These are phyloP conservation scores for Colletotrichum camelliae DNA, from an alignment of 2,329 filamentous ascomycete species.

Conservation along the genomic window DNA sequence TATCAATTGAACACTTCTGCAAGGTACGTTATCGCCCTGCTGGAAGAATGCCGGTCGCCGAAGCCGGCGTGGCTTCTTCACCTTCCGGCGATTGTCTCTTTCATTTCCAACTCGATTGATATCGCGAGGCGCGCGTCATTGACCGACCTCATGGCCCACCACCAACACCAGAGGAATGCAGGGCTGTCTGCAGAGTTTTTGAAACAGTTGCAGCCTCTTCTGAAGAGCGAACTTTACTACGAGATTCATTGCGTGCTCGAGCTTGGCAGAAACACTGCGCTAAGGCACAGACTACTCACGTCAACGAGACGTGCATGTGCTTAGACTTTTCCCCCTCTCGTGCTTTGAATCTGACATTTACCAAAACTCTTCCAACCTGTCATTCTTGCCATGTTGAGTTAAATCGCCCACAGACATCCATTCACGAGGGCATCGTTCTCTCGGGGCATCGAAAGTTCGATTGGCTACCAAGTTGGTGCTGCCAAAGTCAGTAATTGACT, in stretches of 20 bases:
- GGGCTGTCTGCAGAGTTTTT: not conserved
- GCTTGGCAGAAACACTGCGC: not conserved
- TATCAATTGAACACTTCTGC: not conserved
- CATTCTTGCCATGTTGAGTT: not conserved
- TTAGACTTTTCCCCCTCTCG: not conserved
- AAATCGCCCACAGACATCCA: not conserved
- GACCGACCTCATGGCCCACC: not conserved
- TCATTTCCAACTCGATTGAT: not conserved
- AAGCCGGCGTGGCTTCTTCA: not conserved
- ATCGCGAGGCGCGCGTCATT: not conserved
- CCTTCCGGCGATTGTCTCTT: not conserved
- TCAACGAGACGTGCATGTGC: not conserved
- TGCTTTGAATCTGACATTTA: not conserved
- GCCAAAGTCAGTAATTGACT: not conserved
- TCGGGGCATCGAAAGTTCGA: not conserved
- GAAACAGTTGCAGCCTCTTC: not conserved
- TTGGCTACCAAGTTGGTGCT: not conserved
- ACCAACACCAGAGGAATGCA: not conserved
- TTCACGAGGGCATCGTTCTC: not conserved
- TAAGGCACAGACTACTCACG: not conserved
- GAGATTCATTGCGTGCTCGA: not conserved
- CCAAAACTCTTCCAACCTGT: not conserved
- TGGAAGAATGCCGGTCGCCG: not conserved
- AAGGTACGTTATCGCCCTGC: not conserved
- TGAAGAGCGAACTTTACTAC: not conserved